These are phyloP conservation scores for Conringia planisiliqua DNA, from an alignment of 345 rosid genomes.

Conservation along the genomic window DNA sequence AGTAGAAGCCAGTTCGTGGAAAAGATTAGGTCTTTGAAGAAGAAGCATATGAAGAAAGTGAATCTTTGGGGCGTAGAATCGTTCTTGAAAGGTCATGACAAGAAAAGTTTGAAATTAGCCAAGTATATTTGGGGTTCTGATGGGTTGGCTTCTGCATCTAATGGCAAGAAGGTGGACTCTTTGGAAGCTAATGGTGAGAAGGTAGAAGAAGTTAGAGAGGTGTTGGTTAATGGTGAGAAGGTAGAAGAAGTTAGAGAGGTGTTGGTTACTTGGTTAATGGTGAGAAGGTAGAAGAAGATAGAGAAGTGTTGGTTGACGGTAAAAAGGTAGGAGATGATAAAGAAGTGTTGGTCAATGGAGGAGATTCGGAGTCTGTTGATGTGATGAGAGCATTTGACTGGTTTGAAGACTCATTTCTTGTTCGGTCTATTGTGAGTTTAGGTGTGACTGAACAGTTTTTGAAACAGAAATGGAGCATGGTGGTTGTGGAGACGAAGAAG, in stretches of 20 bases:
- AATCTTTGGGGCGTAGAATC: neutral
- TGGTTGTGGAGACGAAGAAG: neutral
- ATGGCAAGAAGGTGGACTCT: neutral
- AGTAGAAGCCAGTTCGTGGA: slow-evolving; percentile 6
- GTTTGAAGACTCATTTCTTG: slow-evolving; percentile 10
- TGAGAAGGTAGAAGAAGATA: neutral
- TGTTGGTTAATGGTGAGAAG: neutral
- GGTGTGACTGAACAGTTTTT: neutral
- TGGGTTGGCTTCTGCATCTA: neutral
- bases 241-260: neutral
- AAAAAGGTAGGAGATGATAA: neutral
- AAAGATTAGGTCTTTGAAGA: slow-evolving; percentile 38
- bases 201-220: neutral
- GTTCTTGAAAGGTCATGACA: slow-evolving; percentile 29
- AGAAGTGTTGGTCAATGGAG: neutral
- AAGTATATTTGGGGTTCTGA: slow-evolving; percentile 35
- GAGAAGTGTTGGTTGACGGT: neutral
- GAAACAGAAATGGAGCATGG: slow-evolving; percentile 2
- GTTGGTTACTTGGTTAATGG: neutral
- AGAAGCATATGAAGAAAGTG: slow-evolving; percentile 23
- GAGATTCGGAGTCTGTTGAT: neutral
- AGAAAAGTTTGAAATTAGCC: slow-evolving; percentile 16
- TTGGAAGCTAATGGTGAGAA: neutral
- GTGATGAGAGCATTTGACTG: neutral
- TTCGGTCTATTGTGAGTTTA: neutral